Base-by-base conservation (phyloP, 1,284 basidiomycete genomes). In the Leccinum pallidistipes region DNA sequence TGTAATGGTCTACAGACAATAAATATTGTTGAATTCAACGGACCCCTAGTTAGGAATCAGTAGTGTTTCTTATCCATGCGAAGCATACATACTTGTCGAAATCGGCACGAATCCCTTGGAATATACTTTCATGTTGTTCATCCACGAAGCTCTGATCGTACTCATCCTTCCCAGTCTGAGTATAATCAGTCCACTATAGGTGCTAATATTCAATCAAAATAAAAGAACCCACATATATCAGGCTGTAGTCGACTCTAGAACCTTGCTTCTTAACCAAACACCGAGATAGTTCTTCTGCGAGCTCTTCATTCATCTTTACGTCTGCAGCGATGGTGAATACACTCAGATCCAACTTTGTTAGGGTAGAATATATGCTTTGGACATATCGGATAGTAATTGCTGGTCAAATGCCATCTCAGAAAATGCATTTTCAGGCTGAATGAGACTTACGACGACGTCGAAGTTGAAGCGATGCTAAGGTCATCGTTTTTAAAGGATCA, bases 211-310 rank as follows among this genome's bases (percentile, higher is more conserved):
- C 8, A 54, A 24, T 16, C 3, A 12, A 52, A 27, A 16, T n/a
- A n/a, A 32, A 2, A 9, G 29, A 8, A 78, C 86, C 63, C 60
- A 91, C 90, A 78, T 93, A 98, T 50, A 99, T 93, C 21, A 99
- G 78, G 64, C 92, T 87, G 60, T 93, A 89, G 53, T 84, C 86
- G 70, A 95, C 85, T 55, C 79, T 82, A 4, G 78, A 80, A 0
- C 95, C 95, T 0, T 93, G 90, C 36, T 90, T 86, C 81, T 99
- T 98, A 81, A 96, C 95, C 0, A 94, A 98, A 9, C 92, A 93
- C 56, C 95, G 83, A 68, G 92, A 84, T 36, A 98, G 80, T 73
- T 97, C 96, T 9, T 80, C 71, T 0, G 83, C 81, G 66, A 95
- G 84, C 62, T 89, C 86, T 62, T 84, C 78, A 59, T 88, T 85